phyloP scores from a whole-genome alignment of 805 yeast species.

The Wickerhamiella azymoides region DNA sequence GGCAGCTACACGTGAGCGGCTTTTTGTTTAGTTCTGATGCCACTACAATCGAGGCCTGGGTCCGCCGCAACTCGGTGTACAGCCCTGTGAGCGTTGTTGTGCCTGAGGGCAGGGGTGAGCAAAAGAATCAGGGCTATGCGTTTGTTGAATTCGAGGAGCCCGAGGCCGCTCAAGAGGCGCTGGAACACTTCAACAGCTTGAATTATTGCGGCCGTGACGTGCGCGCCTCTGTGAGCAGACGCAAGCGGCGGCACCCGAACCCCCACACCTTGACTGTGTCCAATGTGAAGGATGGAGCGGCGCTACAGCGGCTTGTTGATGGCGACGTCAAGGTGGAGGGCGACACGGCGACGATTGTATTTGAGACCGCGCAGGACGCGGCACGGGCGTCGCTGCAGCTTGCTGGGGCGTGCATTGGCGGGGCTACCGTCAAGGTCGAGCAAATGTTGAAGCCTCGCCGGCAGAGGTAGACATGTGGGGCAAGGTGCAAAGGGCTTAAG shows the following conservation, averaged over 20 bases:
- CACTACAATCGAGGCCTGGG: background rate
- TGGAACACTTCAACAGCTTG: background rate
- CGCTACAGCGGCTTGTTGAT: background rate
- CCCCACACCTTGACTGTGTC: background rate
- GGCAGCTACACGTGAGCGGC: constrained; percentile 9
- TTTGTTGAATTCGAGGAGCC: background rate
- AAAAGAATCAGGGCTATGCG: constrained; percentile 9
- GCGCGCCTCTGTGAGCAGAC: background rate
- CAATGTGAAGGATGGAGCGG: background rate
- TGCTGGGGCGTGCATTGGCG: background rate
- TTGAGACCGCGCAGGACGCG: background rate
- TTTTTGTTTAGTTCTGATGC: constrained; percentile 3
- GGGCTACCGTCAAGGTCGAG: no score
- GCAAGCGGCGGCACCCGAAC: background rate
- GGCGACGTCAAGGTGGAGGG: constrained; percentile 1
- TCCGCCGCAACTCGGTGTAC: background rate
- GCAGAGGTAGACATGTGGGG: no score
- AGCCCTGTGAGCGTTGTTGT: background rate
- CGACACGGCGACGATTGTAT: background rate
- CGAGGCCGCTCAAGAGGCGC: background rate
- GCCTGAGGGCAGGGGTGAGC: background rate
- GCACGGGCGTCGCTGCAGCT: background rate
- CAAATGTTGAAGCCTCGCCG: no score
- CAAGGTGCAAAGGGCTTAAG: no score
- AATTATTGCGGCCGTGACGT: background rate